These are phyloP conservation scores for Pugionium dolabratum DNA, from an alignment of 345 rosid genomes.

Conservation along the genomic window DNA sequence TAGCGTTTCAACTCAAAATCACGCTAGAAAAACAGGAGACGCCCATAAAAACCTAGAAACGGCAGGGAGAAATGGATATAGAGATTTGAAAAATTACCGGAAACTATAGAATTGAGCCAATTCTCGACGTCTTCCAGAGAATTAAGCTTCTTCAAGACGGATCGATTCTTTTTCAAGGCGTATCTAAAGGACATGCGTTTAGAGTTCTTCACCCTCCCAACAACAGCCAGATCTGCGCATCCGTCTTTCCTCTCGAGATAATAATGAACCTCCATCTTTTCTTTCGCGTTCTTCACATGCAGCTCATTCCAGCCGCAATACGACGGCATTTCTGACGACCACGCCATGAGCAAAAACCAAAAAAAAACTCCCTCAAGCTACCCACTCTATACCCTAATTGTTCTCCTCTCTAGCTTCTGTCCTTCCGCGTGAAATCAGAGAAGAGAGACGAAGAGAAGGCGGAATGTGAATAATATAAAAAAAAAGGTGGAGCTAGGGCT, in stretches of 20 bases:
- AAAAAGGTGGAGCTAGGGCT: slow-evolving; percentile 45
- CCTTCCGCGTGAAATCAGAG: slow-evolving; percentile 9
- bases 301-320: slow-evolving; percentile 80
- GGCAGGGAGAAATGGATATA: background rate
- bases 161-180: slow-evolving; percentile 43
- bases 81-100: slow-evolving; percentile 49
- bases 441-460: background rate
- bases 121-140: slow-evolving; percentile 56
- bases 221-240: slow-evolving; percentile 60
- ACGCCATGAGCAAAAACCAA: slow-evolving; percentile 26
- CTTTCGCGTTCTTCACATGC: slow-evolving; percentile 49
- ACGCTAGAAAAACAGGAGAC: background rate
- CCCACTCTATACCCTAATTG: slow-evolving; percentile 27
- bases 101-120: slow-evolving; percentile 68
- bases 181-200: slow-evolving; percentile 57
- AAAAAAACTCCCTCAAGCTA: slow-evolving; percentile 16
- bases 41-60: slow-evolving; percentile 1
- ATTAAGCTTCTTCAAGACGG: slow-evolving; percentile 47
- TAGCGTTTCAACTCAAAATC: background rate
- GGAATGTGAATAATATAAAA: slow-evolving; percentile 29
- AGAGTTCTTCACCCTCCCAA: slow-evolving; percentile 62
- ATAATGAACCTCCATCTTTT: slow-evolving; percentile 63
- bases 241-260: slow-evolving; percentile 64
- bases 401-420: background rate
- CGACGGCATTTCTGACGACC: slow-evolving; percentile 39